Percentiles rank a stretch among this genome's conserved stretches.
Evolutionary conservation across 345 rosid genomes (phyloP).

Genomic region (Cardiospermum halicacabum): DNA sequence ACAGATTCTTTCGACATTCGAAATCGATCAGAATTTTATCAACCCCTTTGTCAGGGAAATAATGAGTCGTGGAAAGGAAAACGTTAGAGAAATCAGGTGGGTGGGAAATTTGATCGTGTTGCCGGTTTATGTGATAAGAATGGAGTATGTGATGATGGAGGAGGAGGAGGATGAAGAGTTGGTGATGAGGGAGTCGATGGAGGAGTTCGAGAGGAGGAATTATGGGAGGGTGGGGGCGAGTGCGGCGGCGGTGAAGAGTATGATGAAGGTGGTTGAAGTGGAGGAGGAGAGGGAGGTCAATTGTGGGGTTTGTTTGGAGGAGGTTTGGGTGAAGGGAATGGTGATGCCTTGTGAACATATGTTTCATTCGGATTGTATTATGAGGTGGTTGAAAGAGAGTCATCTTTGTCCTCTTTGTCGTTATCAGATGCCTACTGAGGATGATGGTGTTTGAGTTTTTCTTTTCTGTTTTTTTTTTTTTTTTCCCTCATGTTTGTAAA

Average conservation of each 20-base stretch:
- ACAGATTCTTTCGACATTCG: neutral
- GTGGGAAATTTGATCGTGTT: neutral
- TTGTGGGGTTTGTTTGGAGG: slow-evolving; percentile 1
- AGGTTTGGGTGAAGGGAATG: neutral
- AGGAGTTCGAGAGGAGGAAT: neutral
- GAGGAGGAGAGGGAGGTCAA: neutral
- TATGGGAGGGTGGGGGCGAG: neutral
- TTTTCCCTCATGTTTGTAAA: no score
- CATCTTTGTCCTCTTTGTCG: slow-evolving; percentile 7
- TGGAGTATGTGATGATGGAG: neutral
- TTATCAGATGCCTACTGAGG: neutral
- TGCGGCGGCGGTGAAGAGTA: neutral
- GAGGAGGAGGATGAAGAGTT: no score
- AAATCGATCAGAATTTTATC: neutral
- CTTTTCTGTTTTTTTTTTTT: no score
- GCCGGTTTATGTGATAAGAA: neutral
- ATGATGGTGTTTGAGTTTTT: no score
- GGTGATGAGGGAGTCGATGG: neutral
- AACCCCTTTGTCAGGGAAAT: neutral
- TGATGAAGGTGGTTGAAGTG: neutral
- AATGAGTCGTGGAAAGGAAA: neutral
- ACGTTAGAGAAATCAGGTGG: neutral
- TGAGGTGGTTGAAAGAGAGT: neutral
- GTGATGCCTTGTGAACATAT: slow-evolving; percentile 7
- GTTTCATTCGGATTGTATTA: neutral